Evolutionary conservation across 352 stramenopile species (phyloP).

Genomic region (Lagenidium giganteum): DNA sequence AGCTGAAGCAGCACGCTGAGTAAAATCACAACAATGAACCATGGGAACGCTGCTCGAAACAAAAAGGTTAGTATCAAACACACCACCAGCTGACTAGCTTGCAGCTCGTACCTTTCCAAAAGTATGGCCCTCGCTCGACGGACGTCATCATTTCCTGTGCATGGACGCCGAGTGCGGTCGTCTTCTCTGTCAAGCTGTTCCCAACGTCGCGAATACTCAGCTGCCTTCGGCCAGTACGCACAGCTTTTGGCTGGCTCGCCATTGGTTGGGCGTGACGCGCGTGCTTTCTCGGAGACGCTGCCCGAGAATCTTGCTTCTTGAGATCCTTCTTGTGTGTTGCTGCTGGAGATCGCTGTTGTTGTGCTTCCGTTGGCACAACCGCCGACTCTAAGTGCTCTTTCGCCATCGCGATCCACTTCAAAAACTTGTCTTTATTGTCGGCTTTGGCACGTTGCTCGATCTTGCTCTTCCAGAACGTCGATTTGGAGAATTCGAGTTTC

Average conservation of each 20-base stretch:
- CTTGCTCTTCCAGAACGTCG: conserved; percentile 78
- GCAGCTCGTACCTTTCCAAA: not conserved
- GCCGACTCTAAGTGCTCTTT: conserved; percentile 32
- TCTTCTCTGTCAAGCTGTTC: not conserved
- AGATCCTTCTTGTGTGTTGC: no score
- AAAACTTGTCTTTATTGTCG: conserved; percentile 73
- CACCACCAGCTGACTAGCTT: not conserved
- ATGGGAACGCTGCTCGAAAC: conserved; percentile 43
- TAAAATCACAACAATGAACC: conserved; percentile 57
- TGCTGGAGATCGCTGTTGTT: not conserved
- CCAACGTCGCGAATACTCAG: no score
- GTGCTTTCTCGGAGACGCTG: not conserved
- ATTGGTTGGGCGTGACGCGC: no score
- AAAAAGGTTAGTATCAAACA: not conserved
- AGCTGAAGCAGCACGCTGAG: conserved; percentile 55
- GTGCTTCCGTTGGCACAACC: no score
- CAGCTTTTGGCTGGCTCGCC: not conserved
- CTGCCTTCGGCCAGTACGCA: conserved; percentile 2
- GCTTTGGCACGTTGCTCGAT: conserved; percentile 69
- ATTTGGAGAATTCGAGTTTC: conserved; percentile 81
- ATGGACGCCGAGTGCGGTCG: not conserved
- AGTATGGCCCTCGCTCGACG: not conserved
- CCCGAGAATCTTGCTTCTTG: conserved; percentile 4
- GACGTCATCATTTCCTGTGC: conserved; percentile 10
- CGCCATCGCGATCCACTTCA: conserved; percentile 61